A percentile compares a stretch with the other conserved stretches of the same genome.
phyloP scores from a whole-genome alignment of 106 monocot genomes.

The Amphibolis antarctica region DNA sequence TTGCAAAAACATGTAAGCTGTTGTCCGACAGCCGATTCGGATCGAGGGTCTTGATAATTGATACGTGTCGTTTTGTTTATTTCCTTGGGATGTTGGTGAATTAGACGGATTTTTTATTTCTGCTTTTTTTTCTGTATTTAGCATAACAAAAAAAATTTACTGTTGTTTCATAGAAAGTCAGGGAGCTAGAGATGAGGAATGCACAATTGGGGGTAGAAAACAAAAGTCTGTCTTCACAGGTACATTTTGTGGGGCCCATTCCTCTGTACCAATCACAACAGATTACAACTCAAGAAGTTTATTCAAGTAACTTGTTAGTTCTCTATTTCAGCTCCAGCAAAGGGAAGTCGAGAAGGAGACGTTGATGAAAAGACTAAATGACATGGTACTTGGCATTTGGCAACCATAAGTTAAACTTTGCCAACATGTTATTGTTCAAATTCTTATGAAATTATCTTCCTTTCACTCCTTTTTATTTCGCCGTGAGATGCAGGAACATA shows the following conservation, averaged over 20 bases:
- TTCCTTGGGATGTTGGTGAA: too few relatives aligned
- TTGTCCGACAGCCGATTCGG: too few relatives aligned
- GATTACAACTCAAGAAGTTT: neutral
- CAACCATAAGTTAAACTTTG: neutral
- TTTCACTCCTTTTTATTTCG: neutral
- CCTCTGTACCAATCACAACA: neutral
- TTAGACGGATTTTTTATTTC: too few relatives aligned
- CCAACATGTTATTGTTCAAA: neutral
- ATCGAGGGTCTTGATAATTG: too few relatives aligned
- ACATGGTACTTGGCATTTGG: conserved; percentile 31
- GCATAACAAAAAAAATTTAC: conserved; percentile 36
- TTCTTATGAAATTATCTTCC: neutral
- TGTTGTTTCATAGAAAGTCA: conserved; percentile 28
- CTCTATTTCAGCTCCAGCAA: conserved; percentile 46
- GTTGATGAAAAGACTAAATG: conserved; percentile 44
- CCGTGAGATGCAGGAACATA: conserved; percentile 42
- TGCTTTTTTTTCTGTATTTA: conserved; percentile 2
- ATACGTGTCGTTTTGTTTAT: too few relatives aligned
- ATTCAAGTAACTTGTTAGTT: neutral
- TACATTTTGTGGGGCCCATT: conserved; percentile 3
- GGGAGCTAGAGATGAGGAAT: conserved; percentile 53
- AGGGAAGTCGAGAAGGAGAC: conserved; percentile 51
- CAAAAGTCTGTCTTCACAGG: conserved; percentile 41
- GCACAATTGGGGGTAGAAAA: conserved; percentile 57
- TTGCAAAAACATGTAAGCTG: too few relatives aligned